A percentile compares a stretch with the other conserved stretches of the same genome.
phyloP scores from a whole-genome alignment of 2,329 filamentous ascomycete species.

The Fusarium equiseti region DNA sequence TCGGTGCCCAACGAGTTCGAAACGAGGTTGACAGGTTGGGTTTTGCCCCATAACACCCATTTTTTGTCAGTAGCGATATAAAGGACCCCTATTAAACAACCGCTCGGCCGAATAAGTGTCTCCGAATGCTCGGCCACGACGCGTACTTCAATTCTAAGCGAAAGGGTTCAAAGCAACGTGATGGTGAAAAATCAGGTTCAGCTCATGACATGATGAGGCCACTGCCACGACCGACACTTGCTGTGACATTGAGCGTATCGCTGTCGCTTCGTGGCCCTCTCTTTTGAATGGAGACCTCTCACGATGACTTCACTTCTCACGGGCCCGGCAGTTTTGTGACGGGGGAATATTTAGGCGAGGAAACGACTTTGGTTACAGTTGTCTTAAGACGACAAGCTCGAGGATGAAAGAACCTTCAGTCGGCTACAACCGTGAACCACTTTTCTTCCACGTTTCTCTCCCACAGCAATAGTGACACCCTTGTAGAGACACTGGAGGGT shows the following conservation, averaged over 20 bases:
- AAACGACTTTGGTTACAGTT: constrained; percentile 19
- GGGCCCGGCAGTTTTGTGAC: constrained; percentile 12
- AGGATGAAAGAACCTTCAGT: constrained; percentile 24
- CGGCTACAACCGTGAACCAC: constrained; percentile 40
- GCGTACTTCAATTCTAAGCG: constrained; percentile 10
- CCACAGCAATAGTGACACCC: constrained; percentile 17
- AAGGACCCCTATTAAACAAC: constrained; percentile 33
- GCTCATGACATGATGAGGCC: constrained; percentile 23
- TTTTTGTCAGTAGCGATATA: constrained; percentile 25
- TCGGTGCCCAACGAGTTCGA: constrained; percentile 24
- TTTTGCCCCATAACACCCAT: constrained; percentile 27
- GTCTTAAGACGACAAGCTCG: constrained; percentile 16
- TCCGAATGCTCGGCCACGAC: constrained; percentile 23
- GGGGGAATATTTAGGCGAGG: constrained; percentile 18
- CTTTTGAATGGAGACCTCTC: constrained; percentile 21
- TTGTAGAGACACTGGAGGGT: constrained; percentile 13
- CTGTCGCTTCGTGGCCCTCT: constrained; percentile 8
- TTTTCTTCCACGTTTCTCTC: constrained; percentile 43
- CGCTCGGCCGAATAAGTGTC: constrained; percentile 37
- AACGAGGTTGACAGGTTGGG: constrained; percentile 28
- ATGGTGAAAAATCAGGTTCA: constrained; percentile 29
- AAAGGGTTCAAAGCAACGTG: constrained; percentile 24
- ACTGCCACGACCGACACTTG: constrained; percentile 8
- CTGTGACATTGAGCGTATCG: constrained; percentile 34
- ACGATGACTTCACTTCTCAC: constrained; percentile 45